A percentile compares a stretch with the other conserved stretches of the same genome.
Evolutionary conservation across 345 rosid species (phyloP).

Genomic region (Salix suchowensis): DNA sequence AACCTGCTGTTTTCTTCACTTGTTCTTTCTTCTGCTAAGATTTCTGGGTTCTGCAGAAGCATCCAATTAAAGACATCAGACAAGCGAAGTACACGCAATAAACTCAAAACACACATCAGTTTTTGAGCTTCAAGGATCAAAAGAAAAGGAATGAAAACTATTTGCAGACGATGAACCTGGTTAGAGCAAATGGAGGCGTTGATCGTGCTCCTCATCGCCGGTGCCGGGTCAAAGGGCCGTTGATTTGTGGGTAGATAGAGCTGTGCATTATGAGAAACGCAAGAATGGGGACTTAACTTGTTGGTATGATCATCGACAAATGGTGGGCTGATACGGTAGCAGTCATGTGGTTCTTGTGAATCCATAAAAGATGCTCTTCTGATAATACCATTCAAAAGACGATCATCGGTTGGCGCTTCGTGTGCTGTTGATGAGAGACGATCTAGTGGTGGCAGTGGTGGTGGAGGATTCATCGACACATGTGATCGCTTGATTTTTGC

Average conservation of each 20-base stretch:
- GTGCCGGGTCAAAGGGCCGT: neutral
- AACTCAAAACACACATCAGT: too few species aligned
- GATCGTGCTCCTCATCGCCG: neutral
- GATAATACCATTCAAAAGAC: too few species aligned
- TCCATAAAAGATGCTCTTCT: too few species aligned
- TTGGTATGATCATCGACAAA: too few species aligned
- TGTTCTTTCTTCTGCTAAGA: neutral
- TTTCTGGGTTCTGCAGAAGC: neutral
- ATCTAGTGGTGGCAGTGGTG: neutral
- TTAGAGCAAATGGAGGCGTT: conserved; percentile 5
- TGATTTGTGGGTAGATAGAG: too few species aligned
- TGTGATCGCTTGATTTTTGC: too few species aligned
- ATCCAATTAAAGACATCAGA: neutral
- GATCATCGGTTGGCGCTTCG: neutral
- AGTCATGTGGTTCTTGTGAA: too few species aligned
- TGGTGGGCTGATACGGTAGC: too few species aligned
- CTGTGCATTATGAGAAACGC: too few species aligned
- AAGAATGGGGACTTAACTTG: too few species aligned
- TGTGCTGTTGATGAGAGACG: neutral
- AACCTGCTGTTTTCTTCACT: neutral
- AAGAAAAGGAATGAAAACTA: neutral
- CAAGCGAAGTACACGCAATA: too few species aligned
- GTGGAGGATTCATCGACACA: neutral
- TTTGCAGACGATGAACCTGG: neutral
- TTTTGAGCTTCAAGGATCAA: neutral